These are phyloP conservation scores for Sergeia podlipaevii DNA, from an alignment of 208 protist species.

Conservation along the genomic window DNA sequence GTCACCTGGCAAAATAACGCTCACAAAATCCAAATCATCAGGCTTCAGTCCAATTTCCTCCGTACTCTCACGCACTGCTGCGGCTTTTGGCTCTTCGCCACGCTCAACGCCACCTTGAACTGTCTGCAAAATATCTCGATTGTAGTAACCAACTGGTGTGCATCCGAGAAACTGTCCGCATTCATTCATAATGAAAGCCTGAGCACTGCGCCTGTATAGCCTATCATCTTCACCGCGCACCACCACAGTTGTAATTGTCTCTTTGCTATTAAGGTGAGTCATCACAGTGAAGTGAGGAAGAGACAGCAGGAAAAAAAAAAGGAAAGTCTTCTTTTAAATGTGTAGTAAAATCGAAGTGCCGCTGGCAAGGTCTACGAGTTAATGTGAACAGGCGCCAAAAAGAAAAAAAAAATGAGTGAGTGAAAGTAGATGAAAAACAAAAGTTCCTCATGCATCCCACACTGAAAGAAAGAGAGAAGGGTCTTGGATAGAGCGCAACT, in stretches of 20 bases:
- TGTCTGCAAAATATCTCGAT: constrained; percentile 1
- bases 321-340: no score
- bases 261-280: no score
- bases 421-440: no score
- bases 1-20: background rate
- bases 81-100: background rate
- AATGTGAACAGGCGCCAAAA: no score
- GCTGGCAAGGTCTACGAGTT: background rate
- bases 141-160: background rate
- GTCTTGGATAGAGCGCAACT: no score
- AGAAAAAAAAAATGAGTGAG: no score
- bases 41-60: constrained; percentile 10
- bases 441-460: no score
- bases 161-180: constrained; percentile 5
- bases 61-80: background rate
- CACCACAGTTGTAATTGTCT: background rate
- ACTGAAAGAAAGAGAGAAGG: no score
- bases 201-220: background rate
- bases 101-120: constrained; percentile 9
- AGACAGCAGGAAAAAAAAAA: no score
- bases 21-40: constrained; percentile 1
- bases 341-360: no score
- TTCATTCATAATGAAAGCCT: constrained; percentile 12
- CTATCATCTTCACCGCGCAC: background rate
- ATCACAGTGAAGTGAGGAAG: no score